A percentile compares a stretch with the other conserved stretches of the same genome.
Conservation (phyloP, 2,329 filamentous ascomycete genomes). For the Penicillium oxalicum region DNA sequence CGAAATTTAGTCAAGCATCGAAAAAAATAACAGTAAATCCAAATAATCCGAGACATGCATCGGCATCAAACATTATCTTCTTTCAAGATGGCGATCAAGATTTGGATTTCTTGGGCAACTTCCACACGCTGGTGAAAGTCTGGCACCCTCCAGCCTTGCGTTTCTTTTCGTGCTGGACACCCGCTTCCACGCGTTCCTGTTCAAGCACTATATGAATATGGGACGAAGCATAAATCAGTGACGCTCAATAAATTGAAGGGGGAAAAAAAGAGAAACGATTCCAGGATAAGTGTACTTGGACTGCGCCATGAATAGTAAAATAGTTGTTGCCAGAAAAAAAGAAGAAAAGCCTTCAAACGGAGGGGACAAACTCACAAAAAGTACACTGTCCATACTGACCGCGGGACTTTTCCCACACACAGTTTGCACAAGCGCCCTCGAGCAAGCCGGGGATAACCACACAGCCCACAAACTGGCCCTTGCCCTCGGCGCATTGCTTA, state of each 20-base stretch:
- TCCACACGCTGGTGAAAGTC: background rate
- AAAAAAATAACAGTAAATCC: no score
- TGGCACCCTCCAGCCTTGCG: background rate
- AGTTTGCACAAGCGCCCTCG: constrained; percentile 1
- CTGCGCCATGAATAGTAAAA: no score
- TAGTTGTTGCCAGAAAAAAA: no score
- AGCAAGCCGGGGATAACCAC: background rate
- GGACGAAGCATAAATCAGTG: background rate
- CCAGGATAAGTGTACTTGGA: background rate
- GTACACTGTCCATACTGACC: background rate
- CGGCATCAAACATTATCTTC: no score
- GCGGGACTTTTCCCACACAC: background rate
- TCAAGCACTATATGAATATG: background rate
- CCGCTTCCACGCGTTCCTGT: background rate
- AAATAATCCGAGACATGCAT: no score
- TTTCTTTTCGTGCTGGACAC: background rate
- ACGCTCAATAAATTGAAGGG: background rate
- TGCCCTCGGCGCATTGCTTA: background rate
- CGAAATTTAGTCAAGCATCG: no score
- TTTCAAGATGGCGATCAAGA: background rate
- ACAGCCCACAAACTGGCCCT: constrained; percentile 3
- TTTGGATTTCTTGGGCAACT: background rate
- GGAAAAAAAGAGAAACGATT: background rate
- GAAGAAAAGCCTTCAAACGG: no score
- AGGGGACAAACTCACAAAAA: background rate